These are phyloP conservation scores for Xylaria telfairii DNA, from an alignment of 495 filamentous ascomycete genomes.

Conservation along the genomic window DNA sequence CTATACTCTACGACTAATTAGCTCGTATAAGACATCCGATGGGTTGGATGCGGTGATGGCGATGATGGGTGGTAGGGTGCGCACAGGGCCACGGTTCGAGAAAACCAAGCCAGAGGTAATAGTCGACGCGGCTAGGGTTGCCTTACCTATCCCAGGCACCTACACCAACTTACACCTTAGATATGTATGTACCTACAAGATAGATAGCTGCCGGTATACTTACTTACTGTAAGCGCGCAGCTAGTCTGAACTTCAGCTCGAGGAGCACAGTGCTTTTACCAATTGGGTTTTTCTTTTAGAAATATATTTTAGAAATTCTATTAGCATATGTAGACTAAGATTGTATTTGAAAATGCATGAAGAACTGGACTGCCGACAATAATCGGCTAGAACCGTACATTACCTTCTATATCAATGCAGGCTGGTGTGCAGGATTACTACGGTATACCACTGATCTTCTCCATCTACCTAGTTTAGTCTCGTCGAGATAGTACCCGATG, in stretches of 20 bases:
- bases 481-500: background rate
- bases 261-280: background rate
- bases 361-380: background rate
- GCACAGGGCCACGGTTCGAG: conserved; percentile 19
- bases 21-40: conserved; percentile 18
- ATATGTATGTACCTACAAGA: too few relatives aligned
- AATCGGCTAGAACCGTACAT: conserved; percentile 7
- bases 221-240: conserved; percentile 5
- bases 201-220: background rate
- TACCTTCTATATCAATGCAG: conserved; percentile 5
- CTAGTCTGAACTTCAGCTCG: background rate
- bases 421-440: background rate
- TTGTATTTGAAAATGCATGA: conserved; percentile 7
- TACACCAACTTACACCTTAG: background rate
- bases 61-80: conserved; percentile 9
- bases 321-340: too few relatives aligned
- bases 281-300: background rate
- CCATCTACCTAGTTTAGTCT: background rate
- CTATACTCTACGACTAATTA: conserved; percentile 21
- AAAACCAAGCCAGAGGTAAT: background rate
- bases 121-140: conserved; percentile 5
- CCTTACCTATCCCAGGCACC: background rate
- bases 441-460: too few relatives aligned
- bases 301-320: too few relatives aligned
- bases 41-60: conserved; percentile 2